Evolutionary conservation across 495 filamentous ascomycete genomes (phyloP).

Genomic region (Trichocladium antarcticum): DNA sequence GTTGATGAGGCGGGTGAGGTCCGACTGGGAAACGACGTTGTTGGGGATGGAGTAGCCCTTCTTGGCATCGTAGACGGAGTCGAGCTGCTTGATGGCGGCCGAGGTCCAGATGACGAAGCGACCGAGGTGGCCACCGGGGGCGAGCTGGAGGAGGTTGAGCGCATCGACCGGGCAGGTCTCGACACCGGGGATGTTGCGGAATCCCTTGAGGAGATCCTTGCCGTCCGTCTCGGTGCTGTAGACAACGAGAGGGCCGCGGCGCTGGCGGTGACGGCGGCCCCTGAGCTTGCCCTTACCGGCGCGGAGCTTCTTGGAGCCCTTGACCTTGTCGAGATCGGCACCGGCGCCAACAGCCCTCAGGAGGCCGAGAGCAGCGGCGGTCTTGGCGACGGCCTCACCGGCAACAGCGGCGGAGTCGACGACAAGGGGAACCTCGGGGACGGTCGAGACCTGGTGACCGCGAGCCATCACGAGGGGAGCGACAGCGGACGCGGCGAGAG

Average conservation of each 20-base stretch:
- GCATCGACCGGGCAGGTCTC: constrained; percentile 92
- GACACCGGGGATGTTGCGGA: constrained; percentile 97
- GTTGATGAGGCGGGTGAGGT: constrained; percentile 95
- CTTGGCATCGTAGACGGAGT: constrained; percentile 95
- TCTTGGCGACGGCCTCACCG: constrained; percentile 68
- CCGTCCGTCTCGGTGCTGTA: constrained; percentile 90
- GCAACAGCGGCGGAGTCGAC: constrained; percentile 80
- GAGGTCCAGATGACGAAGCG: constrained; percentile 99
- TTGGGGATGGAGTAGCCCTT: constrained; percentile 95
- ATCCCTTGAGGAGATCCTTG: constrained; percentile 79
- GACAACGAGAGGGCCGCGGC: constrained; percentile 91
- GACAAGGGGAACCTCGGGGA: constrained; percentile 95
- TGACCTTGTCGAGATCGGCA: constrained; percentile 85
- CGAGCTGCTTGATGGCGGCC: constrained; percentile 86
- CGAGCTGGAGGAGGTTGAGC: constrained; percentile 97
- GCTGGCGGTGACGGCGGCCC: constrained; percentile 88
- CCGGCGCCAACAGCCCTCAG: constrained; percentile 83
- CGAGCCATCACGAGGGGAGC: constrained; percentile 90
- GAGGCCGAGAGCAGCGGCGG: constrained; percentile 73
- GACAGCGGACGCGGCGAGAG: constrained; percentile 89
- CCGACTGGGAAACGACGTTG: constrained; percentile 78
- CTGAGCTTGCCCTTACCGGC: constrained; percentile 97
- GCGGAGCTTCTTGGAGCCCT: constrained; percentile 83
- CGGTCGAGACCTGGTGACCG: constrained; percentile 83
- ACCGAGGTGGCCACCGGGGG: constrained; percentile 95